phyloP scores from a whole-genome alignment of 768 basidiomycete genomes.

The Trametes cinnabarina region DNA sequence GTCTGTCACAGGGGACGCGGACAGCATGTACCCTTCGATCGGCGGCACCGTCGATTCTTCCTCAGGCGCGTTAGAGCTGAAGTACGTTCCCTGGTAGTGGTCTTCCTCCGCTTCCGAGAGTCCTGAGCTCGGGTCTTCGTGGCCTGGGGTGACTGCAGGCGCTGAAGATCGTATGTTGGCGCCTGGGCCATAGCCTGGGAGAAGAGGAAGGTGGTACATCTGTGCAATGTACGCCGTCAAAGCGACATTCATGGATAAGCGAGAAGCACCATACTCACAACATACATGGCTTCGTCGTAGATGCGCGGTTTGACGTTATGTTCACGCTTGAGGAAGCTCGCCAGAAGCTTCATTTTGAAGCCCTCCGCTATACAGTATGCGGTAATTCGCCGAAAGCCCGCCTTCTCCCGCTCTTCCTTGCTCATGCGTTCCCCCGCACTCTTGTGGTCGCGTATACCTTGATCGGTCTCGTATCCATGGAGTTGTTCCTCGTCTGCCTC shows the following conservation, averaged over 20 bases:
- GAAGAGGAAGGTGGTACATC: slow-evolving; percentile 90
- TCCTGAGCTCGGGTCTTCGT: slow-evolving; percentile 59
- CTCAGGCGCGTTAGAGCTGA: slow-evolving; percentile 37
- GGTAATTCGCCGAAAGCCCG: slow-evolving; percentile 78
- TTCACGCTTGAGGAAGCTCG: slow-evolving; percentile 86
- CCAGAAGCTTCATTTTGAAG: slow-evolving; percentile 80
- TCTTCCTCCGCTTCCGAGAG: slow-evolving; percentile 88
- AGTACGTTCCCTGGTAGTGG: slow-evolving; percentile 87
- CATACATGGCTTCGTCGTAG: slow-evolving; percentile 93
- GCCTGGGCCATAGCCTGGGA: slow-evolving; percentile 87
- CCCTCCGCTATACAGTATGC: slow-evolving; percentile 88
- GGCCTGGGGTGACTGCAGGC: slow-evolving; percentile 48
- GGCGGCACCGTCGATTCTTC: slow-evolving; percentile 16
- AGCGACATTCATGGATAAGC: not conserved
- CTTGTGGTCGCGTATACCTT: slow-evolving; percentile 72
- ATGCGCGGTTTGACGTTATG: slow-evolving; percentile 86
- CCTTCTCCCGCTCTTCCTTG: slow-evolving; percentile 78
- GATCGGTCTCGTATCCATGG: slow-evolving; percentile 65
- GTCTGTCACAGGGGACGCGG: slow-evolving; percentile 16
- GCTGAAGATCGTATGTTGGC: slow-evolving; percentile 85
- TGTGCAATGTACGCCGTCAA: slow-evolving; percentile 26
- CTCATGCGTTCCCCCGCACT: slow-evolving; percentile 86
- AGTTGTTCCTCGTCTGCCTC: slow-evolving; percentile 48
- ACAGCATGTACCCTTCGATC: slow-evolving; percentile 22
- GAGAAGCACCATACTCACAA: slow-evolving; percentile 49